These are phyloP conservation scores for Melampsora americana DNA, from an alignment of 1,284 basidiomycete genomes.

Conservation along the genomic window DNA sequence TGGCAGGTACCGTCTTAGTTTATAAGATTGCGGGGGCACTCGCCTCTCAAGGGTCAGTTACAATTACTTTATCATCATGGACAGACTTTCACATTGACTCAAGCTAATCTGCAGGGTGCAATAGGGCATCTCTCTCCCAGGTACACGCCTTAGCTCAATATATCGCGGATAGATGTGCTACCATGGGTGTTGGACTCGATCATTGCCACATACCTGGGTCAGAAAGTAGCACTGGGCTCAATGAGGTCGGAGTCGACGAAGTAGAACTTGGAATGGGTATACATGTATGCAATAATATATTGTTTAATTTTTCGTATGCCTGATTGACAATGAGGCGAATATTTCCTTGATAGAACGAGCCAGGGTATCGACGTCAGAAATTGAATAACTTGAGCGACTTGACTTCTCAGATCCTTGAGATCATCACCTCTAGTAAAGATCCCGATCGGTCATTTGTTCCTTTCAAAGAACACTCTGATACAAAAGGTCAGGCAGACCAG, in stretches of 20 bases:
- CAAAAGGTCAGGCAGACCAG: constrained; percentile 58
- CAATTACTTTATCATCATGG: too few relatives aligned
- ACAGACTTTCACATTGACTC: too few relatives aligned
- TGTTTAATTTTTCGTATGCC: background rate
- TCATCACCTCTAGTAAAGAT: constrained; percentile 72
- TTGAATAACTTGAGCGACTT: constrained; percentile 67
- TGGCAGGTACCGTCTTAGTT: constrained; percentile 72
- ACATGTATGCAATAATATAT: constrained; percentile 29
- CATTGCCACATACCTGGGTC: constrained; percentile 71
- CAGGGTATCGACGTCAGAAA: constrained; percentile 69
- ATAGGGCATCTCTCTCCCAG: constrained; percentile 65
- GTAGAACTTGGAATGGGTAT: constrained; percentile 72
- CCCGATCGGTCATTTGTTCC: constrained; percentile 78
- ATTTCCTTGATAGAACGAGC: constrained; percentile 91
- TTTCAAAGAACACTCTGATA: constrained; percentile 58
- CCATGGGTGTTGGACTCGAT: constrained; percentile 84
- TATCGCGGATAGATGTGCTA: constrained; percentile 65
- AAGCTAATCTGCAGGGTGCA: background rate
- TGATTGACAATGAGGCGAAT: background rate
- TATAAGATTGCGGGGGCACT: constrained; percentile 88
- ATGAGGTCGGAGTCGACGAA: constrained; percentile 65
- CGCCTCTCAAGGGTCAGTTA: constrained; percentile 60
- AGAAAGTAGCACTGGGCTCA: constrained; percentile 68
- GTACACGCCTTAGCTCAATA: constrained; percentile 70
- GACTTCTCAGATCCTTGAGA: constrained; percentile 67